These are phyloP conservation scores for Haplographium delicatum DNA, from an alignment of 495 filamentous ascomycete genomes.

Conservation along the genomic window DNA sequence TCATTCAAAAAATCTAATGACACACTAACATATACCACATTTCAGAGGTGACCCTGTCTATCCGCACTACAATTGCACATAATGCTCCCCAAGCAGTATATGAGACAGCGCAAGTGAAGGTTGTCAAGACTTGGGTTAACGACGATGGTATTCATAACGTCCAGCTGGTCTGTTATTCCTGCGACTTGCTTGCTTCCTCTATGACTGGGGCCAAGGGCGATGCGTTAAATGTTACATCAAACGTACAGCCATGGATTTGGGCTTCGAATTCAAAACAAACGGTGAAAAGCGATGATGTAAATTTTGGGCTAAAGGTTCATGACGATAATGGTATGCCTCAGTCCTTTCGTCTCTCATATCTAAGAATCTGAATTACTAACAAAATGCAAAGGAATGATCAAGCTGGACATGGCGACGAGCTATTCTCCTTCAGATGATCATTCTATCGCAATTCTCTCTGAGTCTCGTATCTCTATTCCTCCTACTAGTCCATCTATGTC, in stretches of 20 bases:
- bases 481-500: neutral
- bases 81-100: neutral
- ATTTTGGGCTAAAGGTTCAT: neutral
- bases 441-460: neutral
- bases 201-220: neutral
- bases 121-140: slow-evolving; percentile 5
- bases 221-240: neutral
- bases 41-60: slow-evolving; percentile 1
- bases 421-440: neutral
- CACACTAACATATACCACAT: too few relatives aligned
- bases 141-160: neutral
- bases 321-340: neutral
- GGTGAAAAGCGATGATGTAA: neutral
- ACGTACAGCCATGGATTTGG: slow-evolving; percentile 12
- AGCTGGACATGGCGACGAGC: neutral
- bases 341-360: neutral
- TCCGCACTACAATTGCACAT: neutral
- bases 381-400: neutral
- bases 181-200: too few relatives aligned
- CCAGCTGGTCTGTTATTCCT: slow-evolving; percentile 11
- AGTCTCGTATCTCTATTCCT: neutral
- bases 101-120: neutral
- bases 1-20: too few relatives aligned
- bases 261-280: neutral
- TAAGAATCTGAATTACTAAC: neutral